phyloP scores from a whole-genome alignment of 805 yeast species.

The Debaryomyces prosopidis region DNA sequence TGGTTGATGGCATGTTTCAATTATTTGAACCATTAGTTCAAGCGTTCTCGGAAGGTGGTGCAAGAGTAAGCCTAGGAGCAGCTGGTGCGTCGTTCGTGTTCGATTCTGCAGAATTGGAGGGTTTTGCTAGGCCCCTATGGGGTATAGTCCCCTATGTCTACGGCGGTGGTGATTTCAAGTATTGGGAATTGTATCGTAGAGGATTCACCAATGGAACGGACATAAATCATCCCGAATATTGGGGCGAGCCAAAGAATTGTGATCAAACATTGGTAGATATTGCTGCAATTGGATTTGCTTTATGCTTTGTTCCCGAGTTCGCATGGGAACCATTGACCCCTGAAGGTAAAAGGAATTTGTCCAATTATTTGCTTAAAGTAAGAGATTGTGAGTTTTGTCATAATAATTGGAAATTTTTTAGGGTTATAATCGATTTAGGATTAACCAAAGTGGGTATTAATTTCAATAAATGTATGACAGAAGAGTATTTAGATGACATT shows the following conservation, averaged over 20 bases:
- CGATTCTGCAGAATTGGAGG: constrained; percentile 25
- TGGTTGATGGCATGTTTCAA: constrained; percentile 3
- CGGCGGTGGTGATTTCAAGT: constrained; percentile 19
- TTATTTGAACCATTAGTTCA: constrained; percentile 10
- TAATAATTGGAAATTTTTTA: constrained; percentile 28
- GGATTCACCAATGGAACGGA: constrained; percentile 27
- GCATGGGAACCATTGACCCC: constrained; percentile 24
- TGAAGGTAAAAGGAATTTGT: constrained; percentile 15
- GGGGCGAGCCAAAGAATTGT: constrained; percentile 21
- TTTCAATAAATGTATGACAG: constrained; percentile 8
- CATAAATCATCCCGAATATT: constrained; percentile 23
- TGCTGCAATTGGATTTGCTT: constrained; percentile 28
- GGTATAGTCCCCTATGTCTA: constrained; percentile 24
- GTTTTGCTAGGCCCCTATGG: constrained; percentile 29
- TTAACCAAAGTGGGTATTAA: constrained; percentile 19
- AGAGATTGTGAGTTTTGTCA: constrained; percentile 14
- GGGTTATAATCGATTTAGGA: constrained; percentile 26
- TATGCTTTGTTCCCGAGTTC: constrained; percentile 19
- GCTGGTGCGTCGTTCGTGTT: constrained; percentile 22
- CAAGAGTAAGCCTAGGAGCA: constrained; percentile 16
- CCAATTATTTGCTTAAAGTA: constrained; percentile 15
- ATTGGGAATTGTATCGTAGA: constrained; percentile 20
- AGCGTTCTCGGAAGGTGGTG: constrained; percentile 8
- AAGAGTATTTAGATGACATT: constrained; percentile 17
- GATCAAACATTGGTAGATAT: constrained; percentile 27